Base-by-base conservation (phyloP, 352 stramenopile species). In the Blastocystis hominis region DNA sequence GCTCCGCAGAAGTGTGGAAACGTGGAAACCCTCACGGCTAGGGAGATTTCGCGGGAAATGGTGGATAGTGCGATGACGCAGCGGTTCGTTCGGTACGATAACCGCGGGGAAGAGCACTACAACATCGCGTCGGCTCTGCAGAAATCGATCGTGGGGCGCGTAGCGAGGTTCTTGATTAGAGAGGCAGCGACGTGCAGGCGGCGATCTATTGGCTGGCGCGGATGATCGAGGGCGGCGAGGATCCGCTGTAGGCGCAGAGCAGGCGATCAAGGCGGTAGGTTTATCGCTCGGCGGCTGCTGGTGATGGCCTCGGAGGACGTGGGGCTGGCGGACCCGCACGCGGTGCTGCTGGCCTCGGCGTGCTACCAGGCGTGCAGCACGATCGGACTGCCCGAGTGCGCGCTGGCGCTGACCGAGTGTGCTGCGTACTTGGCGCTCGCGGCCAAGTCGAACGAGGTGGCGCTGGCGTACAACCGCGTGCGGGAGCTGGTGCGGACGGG, bases 171-270 rank as follows among this genome's bases (percentile, higher is more conserved):
- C 7, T 54, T 15, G 2, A 13, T 7, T 44, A 87, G 5, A 92
- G 93, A 42, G 92, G 93, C 3, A 95, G 92, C 54, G 92, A 95
- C 69, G 91, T 92, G 56, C 94, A 93, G 62, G 93, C 91, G 3
- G 90, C 93, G 3, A 90, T 95, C 1, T 95, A 95, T 76, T 95
- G 92, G 92, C 89, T 95, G 20, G 93, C 89, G 13, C 90, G 92
- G 6, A 95, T 95, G 93, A 89, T 95, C 1, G 91, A 95, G 86
- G 92, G 91, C 2, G 92, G 93, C 6, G 93, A 95, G 66, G 94
- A 95, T 24, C 92, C 93, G 9, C 70, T 95, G 36, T 95, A 79
- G 24, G 7, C n/a, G 0, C 17, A 4, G 9, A 17, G 7, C 5
- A 4, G 6, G n/a, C 3, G 38, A 66, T 66, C 17, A n/a, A 30